Evolutionary conservation across 2,329 filamentous ascomycete genomes (phyloP), one percentile per base, ranked within the genome.

Genomic region (Colletotrichum lupini): DNA sequence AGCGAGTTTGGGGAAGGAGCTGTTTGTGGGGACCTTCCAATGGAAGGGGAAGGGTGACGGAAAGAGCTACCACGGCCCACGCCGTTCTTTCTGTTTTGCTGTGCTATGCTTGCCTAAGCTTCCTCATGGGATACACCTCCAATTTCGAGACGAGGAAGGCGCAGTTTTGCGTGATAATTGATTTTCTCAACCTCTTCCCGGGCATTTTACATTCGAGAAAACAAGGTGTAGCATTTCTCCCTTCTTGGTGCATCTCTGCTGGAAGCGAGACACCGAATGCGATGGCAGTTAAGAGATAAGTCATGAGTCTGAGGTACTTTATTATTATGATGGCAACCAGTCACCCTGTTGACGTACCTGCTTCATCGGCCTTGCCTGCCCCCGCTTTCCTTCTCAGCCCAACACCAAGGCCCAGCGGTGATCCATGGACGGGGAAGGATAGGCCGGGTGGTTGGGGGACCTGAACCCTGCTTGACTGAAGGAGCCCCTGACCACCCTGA

Each of bases 401-500:
- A 26, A 61, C 24, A 61, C 35, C 35, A 26, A 61, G 46, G 49
- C 46, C 22, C 56, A 68, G 65, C 69, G 58, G 53, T 72, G 37
- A 72, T 26, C 69, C 65, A 63, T 60, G 66, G 22, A 46, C 26
- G 32, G 66, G 60, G 66, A 52, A 60, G 65, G 49, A 63, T 42
- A 24, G 49, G 28, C 56, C 58, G 58, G 35, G 59, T 68, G 69
- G 59, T 56, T 64, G 65, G 66, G 56, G 66, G 35, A 46, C 67
- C 24, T 65, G 57, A 70, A 65, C 60, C 70, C 70, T 65, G 70
- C 59, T 8, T 11, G 53, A 52, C 30, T 53, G 69, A 64, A 55
- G 57, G 68, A 30, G 52, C 35, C 66, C 58, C 69, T 72, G 53
- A n/a, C 58, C 42, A 35, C 52, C 22, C 53, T 64, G 65, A 63